These are phyloP conservation scores for Fusarium tupiense DNA, from an alignment of 2,329 filamentous ascomycete species.

Conservation along the genomic window DNA sequence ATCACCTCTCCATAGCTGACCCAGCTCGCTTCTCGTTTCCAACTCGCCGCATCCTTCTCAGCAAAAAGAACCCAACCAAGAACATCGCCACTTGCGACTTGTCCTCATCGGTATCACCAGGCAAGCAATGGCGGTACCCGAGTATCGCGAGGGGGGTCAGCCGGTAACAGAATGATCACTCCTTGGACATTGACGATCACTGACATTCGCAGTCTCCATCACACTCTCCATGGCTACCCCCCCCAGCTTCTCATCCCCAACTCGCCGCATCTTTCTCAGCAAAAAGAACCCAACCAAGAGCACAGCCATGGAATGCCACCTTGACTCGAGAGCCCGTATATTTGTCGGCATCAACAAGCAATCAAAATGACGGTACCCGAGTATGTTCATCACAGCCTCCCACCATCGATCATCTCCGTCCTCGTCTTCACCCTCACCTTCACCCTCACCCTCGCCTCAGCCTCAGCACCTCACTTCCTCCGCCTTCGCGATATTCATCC, in stretches of 20 bases:
- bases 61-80: no score
- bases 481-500: background rate
- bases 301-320: no score
- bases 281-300: slow-evolving; percentile 37
- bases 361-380: no score
- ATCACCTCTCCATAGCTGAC: no score
- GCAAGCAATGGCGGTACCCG: slow-evolving; percentile 33
- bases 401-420: background rate
- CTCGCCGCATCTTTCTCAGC: slow-evolving; percentile 47
- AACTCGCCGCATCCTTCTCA: no score
- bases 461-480: background rate
- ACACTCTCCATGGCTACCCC: no score
- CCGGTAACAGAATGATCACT: background rate
- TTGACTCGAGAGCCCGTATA: no score
- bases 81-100: no score
- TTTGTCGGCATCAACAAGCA: no score
- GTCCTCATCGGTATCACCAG: no score
- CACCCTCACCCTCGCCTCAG: background rate
- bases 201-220: slow-evolving; percentile 43
- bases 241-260: slow-evolving; percentile 35
- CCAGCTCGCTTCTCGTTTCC: no score
- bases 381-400: background rate
- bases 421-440: rapidly evolving
- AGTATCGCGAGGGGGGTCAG: slow-evolving; percentile 42
- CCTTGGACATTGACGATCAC: background rate